Conservation (phyloP, 164 flowering plant genomes). For the Magnolia kwangsiensis region DNA sequence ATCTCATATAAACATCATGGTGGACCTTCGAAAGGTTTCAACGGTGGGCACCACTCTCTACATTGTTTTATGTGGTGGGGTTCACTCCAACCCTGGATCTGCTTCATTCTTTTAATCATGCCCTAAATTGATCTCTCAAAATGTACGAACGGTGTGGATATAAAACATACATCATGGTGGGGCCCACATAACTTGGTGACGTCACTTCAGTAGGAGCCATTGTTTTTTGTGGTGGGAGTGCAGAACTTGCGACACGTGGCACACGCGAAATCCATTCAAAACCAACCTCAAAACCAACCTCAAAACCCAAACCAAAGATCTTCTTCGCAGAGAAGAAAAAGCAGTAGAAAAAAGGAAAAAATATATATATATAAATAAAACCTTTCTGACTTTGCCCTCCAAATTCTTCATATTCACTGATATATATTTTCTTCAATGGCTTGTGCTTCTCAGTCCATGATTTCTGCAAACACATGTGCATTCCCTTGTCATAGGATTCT, state of each 20-base stretch:
- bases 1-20: too few relatives aligned
- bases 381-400: background rate
- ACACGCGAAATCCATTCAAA: slow-evolving; percentile 19
- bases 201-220: too few relatives aligned
- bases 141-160: too few relatives aligned
- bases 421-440: slow-evolving; percentile 30
- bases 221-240: too few relatives aligned
- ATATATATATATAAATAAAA: background rate
- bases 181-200: too few relatives aligned
- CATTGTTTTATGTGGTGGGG: too few relatives aligned
- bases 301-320: background rate
- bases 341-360: background rate
- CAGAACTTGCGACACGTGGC: slow-evolving; percentile 18
- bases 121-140: too few relatives aligned
- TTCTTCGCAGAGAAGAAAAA: background rate
- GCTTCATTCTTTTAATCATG: too few relatives aligned
- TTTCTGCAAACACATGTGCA: slow-evolving; percentile 37
- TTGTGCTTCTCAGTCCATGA: slow-evolving; percentile 37
- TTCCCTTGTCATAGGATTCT: slow-evolving; percentile 27
- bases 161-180: too few relatives aligned
- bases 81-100: too few relatives aligned
- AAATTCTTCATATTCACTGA: background rate
- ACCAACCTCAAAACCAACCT: slow-evolving; percentile 19
- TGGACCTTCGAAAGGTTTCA: too few relatives aligned
- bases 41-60: too few relatives aligned